Evolutionary conservation across 306 rosid genomes (phyloP), one percentile per base, ranked within the genome.

Genomic region (Quercus aquifolioides): DNA sequence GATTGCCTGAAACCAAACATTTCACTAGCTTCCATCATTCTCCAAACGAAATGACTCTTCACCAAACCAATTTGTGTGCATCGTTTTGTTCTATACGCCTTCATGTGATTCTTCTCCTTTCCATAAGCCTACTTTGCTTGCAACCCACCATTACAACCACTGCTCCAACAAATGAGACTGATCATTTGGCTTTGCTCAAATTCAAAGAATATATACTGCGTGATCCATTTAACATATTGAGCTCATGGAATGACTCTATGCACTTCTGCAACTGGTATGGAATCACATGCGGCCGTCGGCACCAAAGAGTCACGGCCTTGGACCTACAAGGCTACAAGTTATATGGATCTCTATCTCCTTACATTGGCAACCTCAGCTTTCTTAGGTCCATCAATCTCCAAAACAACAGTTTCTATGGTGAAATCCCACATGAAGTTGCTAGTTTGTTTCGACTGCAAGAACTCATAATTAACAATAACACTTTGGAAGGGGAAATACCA

Each of bases 201-300:
- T 74, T 84, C 51, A 86, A 78, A 46, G 81, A 86, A 78, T 17
- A 77, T 18, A 64, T 87, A 57, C 6, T 55, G 1, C 74, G 0
- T 2, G 85, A 89, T 10, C 84, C 84, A 4, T 31, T 31, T 5
- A 59, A 49, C 35, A 11, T 75, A 10, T 31, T 89, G 8, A 25
- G 38, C 15, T 87, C 86, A 31, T 85, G 89, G 81, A 89, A 89
- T 46, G 74, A 31, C 26, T 83, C 92, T 2, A 12, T 18, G 1
- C 83, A 76, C 35, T 82, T 86, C 4, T 87, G 88, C 20, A 71
- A 55, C 1, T 89, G 91, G 93, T 25, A 4, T 13, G 93, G 91
- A 55, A 19, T 87, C 69, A 70, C 83, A 3, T 89, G 91, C 58
- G 55, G 89, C 5, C 7, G 0, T 8, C 4, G 11, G 23, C 76